Percentiles rank a stretch among this genome's conserved stretches.
Conservation (phyloP, 1,139 yeast genomes). For the Scheffersomyces titani region DNA sequence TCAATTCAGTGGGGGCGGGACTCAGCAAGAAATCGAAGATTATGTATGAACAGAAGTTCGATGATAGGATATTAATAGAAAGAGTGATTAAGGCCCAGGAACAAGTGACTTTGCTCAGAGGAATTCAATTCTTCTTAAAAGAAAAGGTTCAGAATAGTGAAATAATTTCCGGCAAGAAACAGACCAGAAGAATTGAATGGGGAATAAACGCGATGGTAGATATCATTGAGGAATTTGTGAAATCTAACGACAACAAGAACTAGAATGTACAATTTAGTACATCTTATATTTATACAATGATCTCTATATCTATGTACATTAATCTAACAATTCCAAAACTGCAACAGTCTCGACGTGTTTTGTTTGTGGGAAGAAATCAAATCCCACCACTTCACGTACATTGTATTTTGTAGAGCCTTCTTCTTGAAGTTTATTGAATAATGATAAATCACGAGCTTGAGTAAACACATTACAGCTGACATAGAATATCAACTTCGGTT, state of each 20-base stretch:
- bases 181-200: slow-evolving; percentile 68
- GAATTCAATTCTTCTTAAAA: slow-evolving; percentile 68
- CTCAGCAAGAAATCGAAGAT: slow-evolving; percentile 30
- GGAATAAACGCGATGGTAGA: slow-evolving; percentile 60
- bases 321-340: slow-evolving; percentile 24
- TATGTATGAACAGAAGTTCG: slow-evolving; percentile 44
- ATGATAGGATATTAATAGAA: slow-evolving; percentile 56
- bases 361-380: slow-evolving; percentile 52
- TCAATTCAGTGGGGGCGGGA: slow-evolving; percentile 51
- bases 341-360: slow-evolving; percentile 50
- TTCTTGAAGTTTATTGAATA: slow-evolving; percentile 26
- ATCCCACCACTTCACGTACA: slow-evolving; percentile 37
- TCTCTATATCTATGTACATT: slow-evolving; percentile 3
- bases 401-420: slow-evolving; percentile 19
- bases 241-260: slow-evolving; percentile 8
- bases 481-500: slow-evolving; percentile 40
- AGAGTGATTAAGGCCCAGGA: slow-evolving; percentile 63
- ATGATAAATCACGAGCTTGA: slow-evolving; percentile 45
- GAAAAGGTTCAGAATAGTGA: slow-evolving; percentile 53
- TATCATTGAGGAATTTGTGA: slow-evolving; percentile 51
- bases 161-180: slow-evolving; percentile 59
- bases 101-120: slow-evolving; percentile 63
- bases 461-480: slow-evolving; percentile 50
- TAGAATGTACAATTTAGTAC: background rate
- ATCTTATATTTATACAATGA: background rate